Base-by-base conservation (phyloP, 2,329 filamentous ascomycete species). In the Geosmithia putterillii region DNA sequence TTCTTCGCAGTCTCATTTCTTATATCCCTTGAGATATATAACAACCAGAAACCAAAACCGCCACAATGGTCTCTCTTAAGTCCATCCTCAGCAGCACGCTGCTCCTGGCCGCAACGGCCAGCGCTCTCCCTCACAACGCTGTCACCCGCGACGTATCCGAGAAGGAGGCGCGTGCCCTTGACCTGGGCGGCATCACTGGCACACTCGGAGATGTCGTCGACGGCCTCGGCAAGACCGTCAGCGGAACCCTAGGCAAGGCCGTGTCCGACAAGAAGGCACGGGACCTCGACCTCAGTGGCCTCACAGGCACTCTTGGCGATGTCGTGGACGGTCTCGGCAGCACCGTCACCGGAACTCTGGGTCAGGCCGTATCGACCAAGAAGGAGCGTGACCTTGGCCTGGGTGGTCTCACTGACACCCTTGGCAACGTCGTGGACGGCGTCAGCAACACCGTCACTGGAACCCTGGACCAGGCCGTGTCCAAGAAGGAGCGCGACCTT, bases 61-160 rank as follows among this genome's bases (percentile, higher is more conserved):
- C 8, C 37, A 40, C 28, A 14, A 46, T 46, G 44, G 23, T 38
- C 38, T 35, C 38, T 19, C 22, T 46, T 19, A 43, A 38, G 42
- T 20, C 41, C 25, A 23, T 46, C 38, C 12, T 43, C 37, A 38
- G 23, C 25, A 37, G 28, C 23, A 36, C 44, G 19, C 40, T 45
- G 25, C 44, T 46, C 20, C 14, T 38, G 20, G 38, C 15, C 15
- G 32, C 41, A 6, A 28, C 44, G 25, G 41, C 42, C 18, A 43
- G 19, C 34, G 44, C 44, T 32, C 37, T 41, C 9, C 44, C 44
- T 20, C 36, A 12, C 28, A 14, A 41, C 23, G 7, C 18, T 21
- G 28, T 12, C 10, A 25, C 23, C 28, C 4, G 10, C 28, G 15
- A 12, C 28, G 3, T 12, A 9, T 9, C 28, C 28, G 15, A 32